These are phyloP conservation scores for Beauveria sp. DNA, from an alignment of 2,329 filamentous ascomycete genomes.

Conservation along the genomic window DNA sequence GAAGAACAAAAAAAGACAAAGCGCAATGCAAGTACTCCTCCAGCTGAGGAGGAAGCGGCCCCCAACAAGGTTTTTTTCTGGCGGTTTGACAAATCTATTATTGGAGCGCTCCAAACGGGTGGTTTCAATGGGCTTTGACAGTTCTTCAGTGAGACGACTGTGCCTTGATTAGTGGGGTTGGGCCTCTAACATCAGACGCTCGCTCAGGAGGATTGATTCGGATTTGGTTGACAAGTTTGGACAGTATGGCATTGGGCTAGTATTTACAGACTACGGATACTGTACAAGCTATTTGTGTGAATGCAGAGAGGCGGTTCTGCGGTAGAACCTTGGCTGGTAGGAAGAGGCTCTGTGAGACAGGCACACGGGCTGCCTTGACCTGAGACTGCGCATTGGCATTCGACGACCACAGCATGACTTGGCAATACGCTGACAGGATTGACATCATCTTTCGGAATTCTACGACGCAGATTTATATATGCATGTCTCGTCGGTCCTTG, in stretches of 20 bases:
- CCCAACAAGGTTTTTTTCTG: background rate
- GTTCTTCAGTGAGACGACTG: background rate
- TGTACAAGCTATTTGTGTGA: no score
- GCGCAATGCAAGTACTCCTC: background rate
- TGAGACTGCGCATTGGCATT: no score
- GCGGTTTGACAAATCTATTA: background rate
- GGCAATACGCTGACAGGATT: no score
- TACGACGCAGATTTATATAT: background rate
- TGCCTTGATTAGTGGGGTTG: conserved; percentile 2
- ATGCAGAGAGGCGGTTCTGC: no score
- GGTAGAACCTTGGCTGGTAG: no score
- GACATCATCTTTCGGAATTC: no score
- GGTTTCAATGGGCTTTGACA: background rate
- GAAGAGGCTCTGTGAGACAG: no score
- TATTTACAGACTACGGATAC: no score
- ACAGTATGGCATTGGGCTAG: no score
- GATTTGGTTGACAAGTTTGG: background rate
- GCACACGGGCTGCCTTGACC: no score
- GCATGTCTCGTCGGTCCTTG: background rate
- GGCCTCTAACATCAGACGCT: background rate
- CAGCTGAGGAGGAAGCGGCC: background rate
- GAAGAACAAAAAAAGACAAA: background rate
- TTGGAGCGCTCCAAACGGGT: background rate
- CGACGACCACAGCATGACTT: no score
- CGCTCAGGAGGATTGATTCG: background rate